A percentile compares a stretch with the other conserved stretches of the same genome.
phyloP scores from a whole-genome alignment of 1,284 basidiomycete species.

The Mixia osmundae region DNA sequence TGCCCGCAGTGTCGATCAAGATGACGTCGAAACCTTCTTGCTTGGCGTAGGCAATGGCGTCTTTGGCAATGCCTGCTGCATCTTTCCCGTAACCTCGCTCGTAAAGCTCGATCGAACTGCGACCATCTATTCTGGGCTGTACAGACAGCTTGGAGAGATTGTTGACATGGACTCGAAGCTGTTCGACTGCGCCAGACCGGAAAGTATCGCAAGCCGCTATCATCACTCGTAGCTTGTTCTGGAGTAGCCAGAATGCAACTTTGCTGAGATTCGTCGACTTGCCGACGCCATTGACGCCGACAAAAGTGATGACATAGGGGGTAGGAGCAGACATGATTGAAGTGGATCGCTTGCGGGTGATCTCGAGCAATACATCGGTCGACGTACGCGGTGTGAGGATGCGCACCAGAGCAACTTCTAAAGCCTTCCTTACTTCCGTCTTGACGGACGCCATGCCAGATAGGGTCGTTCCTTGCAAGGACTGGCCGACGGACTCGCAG shows the following conservation, averaged over 20 bases:
- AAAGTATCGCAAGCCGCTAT: conserved; percentile 99
- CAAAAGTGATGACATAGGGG: conserved; percentile 81
- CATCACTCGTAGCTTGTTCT: conserved; percentile 75
- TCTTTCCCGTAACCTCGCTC: conserved; percentile 97
- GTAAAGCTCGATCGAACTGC: conserved; percentile 51
- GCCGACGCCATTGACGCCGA: conserved; percentile 98
- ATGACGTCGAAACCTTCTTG: conserved; percentile 81
- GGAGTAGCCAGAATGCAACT: conserved; percentile 96
- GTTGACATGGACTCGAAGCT: conserved; percentile 82
- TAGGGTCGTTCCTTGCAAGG: conserved; percentile 50
- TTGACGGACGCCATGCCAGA: conserved; percentile 37
- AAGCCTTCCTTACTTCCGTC: conserved; percentile 54
- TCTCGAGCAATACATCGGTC: conserved; percentile 66
- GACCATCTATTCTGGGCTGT: conserved; percentile 25
- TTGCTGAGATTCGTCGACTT: conserved; percentile 97
- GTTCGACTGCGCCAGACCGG: conserved; percentile 91
- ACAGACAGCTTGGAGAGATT: conserved; percentile 62
- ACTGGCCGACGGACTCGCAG: conserved; percentile 73
- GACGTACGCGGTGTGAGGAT: conserved; percentile 91
- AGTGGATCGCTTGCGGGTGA: conserved; percentile 31
- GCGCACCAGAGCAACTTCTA: conserved; percentile 69
- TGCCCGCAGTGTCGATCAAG: conserved; percentile 84
- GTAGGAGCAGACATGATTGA: conserved; percentile 30
- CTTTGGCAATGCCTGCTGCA: conserved; percentile 86
- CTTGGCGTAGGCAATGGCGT: conserved; percentile 70